A percentile compares a stretch with the other conserved stretches of the same genome.
Conservation (phyloP, 108 stramenopile genomes). For the Skeletonema costatum region DNA sequence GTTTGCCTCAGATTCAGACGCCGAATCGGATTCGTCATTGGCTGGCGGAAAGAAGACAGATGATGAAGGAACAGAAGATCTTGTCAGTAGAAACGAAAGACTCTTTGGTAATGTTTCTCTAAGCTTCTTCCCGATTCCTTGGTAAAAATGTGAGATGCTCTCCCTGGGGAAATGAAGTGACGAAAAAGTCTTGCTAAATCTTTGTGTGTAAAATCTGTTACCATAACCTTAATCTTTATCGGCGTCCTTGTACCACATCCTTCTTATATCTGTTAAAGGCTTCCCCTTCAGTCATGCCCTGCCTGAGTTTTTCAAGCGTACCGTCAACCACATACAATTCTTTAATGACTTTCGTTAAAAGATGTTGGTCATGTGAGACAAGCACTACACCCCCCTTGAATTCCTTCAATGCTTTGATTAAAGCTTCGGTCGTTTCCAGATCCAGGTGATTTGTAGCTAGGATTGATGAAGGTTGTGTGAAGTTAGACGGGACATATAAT, state of each 20-base stretch:
- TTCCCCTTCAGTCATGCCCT: slow-evolving; percentile 62
- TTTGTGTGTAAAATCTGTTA: too few relatives aligned
- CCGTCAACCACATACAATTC: slow-evolving; percentile 84
- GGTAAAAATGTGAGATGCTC: slow-evolving; percentile 8
- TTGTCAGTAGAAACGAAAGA: slow-evolving; percentile 26
- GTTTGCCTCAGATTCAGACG: slow-evolving; percentile 34
- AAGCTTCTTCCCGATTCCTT: slow-evolving; percentile 50
- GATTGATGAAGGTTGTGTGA: not conserved
- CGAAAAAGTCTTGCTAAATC: too few relatives aligned
- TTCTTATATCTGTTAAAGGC: slow-evolving; percentile 84
- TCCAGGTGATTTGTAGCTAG: slow-evolving; percentile 65
- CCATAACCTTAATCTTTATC: not conserved
- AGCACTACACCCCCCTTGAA: slow-evolving; percentile 86
- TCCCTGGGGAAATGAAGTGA: not conserved
- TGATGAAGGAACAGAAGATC: slow-evolving; percentile 6
- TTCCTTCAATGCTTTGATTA: slow-evolving; percentile 74
- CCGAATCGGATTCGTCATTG: slow-evolving; percentile 20
- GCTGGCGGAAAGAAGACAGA: slow-evolving; percentile 11
- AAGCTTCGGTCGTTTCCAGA: slow-evolving; percentile 75
- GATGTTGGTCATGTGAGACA: slow-evolving; percentile 89
- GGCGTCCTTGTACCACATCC: slow-evolving; percentile 55
- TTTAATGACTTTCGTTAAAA: slow-evolving; percentile 80
- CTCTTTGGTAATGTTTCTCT: slow-evolving; percentile 36
- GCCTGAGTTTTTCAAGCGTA: slow-evolving; percentile 49
- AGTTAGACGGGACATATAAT: not conserved